Base-by-base conservation (phyloP, 1,284 basidiomycete genomes). In the Cutaneotrichosporon sp. region DNA sequence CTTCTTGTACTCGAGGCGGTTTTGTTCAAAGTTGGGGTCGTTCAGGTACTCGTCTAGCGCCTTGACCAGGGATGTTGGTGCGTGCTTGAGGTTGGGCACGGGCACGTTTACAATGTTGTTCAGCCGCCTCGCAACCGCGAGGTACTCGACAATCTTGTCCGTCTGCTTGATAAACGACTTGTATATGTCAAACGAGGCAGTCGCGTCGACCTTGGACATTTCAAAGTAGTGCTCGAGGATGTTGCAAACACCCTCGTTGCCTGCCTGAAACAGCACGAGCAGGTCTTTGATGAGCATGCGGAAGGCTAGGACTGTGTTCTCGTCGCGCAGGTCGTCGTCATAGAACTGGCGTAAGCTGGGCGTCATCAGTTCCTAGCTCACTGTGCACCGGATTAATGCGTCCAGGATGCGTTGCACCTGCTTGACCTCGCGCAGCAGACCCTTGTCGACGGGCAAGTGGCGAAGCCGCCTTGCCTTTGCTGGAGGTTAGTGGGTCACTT, bases 201-300 rank as follows among this genome's bases (percentile, higher is more conserved):
- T 84, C 0, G 96, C 97, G 77, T 99, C 96, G 26, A 89, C 81
- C 70, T 91, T 90, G 4, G 93, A 92, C 97, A 99, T 99, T 76
- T 98, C 96, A 76, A 99, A 98, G 81, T 98, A 99, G 81, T 97
- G 91, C 76, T 98, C 97, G 58, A 97, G 85, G 42, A 98, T 88
- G 77, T 98, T 99, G 82, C 97, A 97, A 56, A 98, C 92, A 63
- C 96, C 96, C 76, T 99, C 96, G 73, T 99, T 99, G 65, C 93
- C 90, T 4, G 92, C 94, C 75, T 97, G 95, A 80, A 98, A 98
- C 21, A 99, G 84, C 62, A 97, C 91, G 56, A 99, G 85, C 8
- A 99, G 85, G 78, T 99, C 97, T 76, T 98, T 98, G 70, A 98
- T 90, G n/a, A 97, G 84, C 90, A 99, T 92, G 50, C 92, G 86